Percentiles rank a stretch among this genome's conserved stretches.
phyloP scores from a whole-genome alignment of 352 stramenopile species.

The Globisporangium carolinianum region DNA sequence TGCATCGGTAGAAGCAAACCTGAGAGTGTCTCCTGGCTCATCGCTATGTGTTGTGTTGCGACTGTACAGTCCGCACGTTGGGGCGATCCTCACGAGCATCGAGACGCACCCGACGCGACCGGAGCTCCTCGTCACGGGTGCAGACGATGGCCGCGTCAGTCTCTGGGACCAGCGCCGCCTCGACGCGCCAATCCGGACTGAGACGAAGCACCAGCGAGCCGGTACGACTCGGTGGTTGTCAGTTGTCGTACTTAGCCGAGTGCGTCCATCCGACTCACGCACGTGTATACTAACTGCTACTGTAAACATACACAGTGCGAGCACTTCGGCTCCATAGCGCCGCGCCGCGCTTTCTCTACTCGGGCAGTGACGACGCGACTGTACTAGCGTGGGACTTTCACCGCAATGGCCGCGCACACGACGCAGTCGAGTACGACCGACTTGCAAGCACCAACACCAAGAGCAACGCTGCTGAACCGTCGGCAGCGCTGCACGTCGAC shows the following conservation, averaged over 20 bases:
- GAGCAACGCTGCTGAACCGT: not conserved
- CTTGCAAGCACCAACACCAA: slow-evolving; percentile 12
- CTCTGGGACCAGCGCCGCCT: slow-evolving; percentile 77
- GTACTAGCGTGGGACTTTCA: slow-evolving; percentile 77
- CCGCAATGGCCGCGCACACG: slow-evolving; percentile 28
- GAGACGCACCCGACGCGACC: slow-evolving; percentile 74
- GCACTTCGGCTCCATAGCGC: slow-evolving; percentile 60
- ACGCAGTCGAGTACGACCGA: slow-evolving; percentile 57
- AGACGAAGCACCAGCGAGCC: slow-evolving; percentile 55
- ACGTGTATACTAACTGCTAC: too few species aligned
- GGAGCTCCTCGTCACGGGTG: slow-evolving; percentile 67
- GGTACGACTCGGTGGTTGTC: slow-evolving; percentile 16
- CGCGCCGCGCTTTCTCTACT: slow-evolving; percentile 62
- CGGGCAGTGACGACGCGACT: slow-evolving; percentile 47
- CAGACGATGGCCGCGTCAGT: slow-evolving; percentile 53
- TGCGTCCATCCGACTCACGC: too few species aligned
- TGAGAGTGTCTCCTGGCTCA: too few species aligned
- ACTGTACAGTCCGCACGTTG: slow-evolving; percentile 23
- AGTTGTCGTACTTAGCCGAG: not conserved
- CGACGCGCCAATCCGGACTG: slow-evolving; percentile 51
- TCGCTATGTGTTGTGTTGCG: too few species aligned
- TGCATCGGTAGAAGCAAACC: too few species aligned
- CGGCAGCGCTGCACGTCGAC: slow-evolving; percentile 29
- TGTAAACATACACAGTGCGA: slow-evolving; percentile 23
- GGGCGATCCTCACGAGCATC: slow-evolving; percentile 40